A percentile compares a stretch with the other conserved stretches of the same genome.
phyloP scores from a whole-genome alignment of 148 eudicot species.

The Chenopodium suecicum region DNA sequence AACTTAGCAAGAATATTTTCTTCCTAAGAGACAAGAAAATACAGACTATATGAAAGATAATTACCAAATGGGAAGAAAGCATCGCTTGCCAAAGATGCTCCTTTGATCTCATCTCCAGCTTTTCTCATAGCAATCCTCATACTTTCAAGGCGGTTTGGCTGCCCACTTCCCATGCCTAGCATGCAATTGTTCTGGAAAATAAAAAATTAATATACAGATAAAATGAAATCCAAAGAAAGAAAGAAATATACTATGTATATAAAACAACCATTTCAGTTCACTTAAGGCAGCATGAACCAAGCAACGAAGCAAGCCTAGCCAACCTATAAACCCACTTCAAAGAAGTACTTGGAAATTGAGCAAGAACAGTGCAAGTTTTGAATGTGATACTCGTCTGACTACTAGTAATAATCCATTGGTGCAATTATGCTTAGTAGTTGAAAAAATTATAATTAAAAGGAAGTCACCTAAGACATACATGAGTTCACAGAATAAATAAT shows the following conservation, averaged over 20 bases:
- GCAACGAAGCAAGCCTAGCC: neutral
- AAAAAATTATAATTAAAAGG: neutral
- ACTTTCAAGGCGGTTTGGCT: conserved; percentile 92
- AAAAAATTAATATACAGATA: neutral
- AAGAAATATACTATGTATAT: too few species aligned
- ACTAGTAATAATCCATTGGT: neutral
- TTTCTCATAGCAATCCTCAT: conserved; percentile 87
- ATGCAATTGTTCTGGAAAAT: conserved; percentile 67
- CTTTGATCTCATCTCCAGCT: conserved; percentile 89
- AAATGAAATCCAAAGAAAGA: too few species aligned
- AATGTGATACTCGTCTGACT: neutral
- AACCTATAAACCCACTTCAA: neutral
- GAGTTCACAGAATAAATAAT: neutral
- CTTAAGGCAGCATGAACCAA: neutral
- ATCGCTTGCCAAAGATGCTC: conserved; percentile 97
- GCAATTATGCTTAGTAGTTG: neutral
- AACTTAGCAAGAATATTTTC: neutral
- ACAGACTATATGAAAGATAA: neutral
- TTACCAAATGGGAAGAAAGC: conserved; percentile 99
- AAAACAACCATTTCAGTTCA: neutral
- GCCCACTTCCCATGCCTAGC: conserved; percentile 99
- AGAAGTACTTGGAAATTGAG: neutral
- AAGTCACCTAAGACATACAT: too few species aligned
- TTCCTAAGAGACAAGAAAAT: neutral
- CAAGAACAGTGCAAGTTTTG: neutral